Evolutionary conservation across 2,329 filamentous ascomycete genomes (phyloP).

Genomic region (Nemania diffusa): DNA sequence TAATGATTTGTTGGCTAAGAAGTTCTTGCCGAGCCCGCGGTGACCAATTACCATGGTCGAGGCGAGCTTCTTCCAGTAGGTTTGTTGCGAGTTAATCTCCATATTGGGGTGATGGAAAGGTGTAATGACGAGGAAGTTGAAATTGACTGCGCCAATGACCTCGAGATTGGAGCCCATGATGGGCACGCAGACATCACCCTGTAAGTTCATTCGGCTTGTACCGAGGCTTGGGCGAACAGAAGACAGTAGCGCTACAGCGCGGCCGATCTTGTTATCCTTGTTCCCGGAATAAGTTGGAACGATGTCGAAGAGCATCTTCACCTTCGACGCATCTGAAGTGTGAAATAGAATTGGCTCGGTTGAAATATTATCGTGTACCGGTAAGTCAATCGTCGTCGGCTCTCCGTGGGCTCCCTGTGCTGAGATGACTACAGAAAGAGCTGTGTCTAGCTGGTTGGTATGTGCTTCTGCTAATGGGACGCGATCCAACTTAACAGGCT

Average conservation of each 20-base stretch:
- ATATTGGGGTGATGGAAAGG: conserved; percentile 95
- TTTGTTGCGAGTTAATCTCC: conserved; percentile 88
- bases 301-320: conserved; percentile 93
- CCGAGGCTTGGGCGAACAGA: conserved; percentile 86
- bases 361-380: conserved; percentile 91
- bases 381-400: conserved; percentile 88
- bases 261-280: conserved; percentile 87
- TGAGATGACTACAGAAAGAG: conserved; percentile 89
- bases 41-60: conserved; percentile 84
- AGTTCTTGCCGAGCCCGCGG: conserved; percentile 88
- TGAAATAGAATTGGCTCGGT: conserved; percentile 95
- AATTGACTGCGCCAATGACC: conserved; percentile 93
- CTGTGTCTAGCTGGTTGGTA: conserved; percentile 92
- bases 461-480: conserved; percentile 91
- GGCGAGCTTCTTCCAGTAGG: conserved; percentile 94
- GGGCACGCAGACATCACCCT: conserved; percentile 91
- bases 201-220: conserved; percentile 86
- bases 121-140: conserved; percentile 95
- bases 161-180: conserved; percentile 87
- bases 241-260: conserved; percentile 87
- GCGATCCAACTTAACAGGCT: conserved; percentile 86
- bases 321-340: conserved; percentile 78
- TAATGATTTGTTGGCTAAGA: conserved; percentile 81
- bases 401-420: conserved; percentile 87
- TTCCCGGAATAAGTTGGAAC: conserved; percentile 94